These are phyloP conservation scores for Ophiorrhiza pumila DNA, from an alignment of 257 asterid species.

Conservation along the genomic window DNA sequence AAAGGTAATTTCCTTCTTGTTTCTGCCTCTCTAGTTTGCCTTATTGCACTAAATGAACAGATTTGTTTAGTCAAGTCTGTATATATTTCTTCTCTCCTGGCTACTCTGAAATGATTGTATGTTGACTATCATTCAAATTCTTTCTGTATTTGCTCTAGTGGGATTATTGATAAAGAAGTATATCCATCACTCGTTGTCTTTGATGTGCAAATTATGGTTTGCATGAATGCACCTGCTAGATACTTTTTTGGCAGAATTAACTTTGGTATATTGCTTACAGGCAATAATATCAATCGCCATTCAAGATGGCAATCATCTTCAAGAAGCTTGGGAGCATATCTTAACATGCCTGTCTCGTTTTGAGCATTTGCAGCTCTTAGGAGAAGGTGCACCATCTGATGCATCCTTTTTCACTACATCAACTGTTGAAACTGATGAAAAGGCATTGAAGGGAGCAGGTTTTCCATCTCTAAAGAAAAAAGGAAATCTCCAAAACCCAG, in stretches of 20 bases:
- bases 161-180: neutral
- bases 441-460: slow-evolving; percentile 36
- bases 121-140: neutral
- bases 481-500: slow-evolving; percentile 89
- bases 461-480: slow-evolving; percentile 77
- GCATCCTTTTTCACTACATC: slow-evolving; percentile 74
- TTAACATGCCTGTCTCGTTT: slow-evolving; percentile 96
- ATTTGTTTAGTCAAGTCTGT: neutral
- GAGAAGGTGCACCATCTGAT: slow-evolving; percentile 97
- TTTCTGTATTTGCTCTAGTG: neutral
- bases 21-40: slow-evolving; percentile 17
- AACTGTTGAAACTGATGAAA: slow-evolving; percentile 64
- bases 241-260: neutral
- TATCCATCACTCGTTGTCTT: neutral
- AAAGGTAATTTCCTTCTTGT: slow-evolving; percentile 53
- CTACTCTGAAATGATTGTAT: neutral
- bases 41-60: neutral
- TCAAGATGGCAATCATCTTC: slow-evolving; percentile 92
- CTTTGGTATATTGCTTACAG: slow-evolving; percentile 34
- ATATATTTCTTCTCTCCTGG: neutral
- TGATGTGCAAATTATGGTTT: neutral
- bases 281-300: slow-evolving; percentile 93
- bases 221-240: neutral
- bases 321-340: slow-evolving; percentile 97
- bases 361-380: slow-evolving; percentile 95